Conservation (phyloP, 768 basidiomycete species). For the Clavulina sp. region DNA sequence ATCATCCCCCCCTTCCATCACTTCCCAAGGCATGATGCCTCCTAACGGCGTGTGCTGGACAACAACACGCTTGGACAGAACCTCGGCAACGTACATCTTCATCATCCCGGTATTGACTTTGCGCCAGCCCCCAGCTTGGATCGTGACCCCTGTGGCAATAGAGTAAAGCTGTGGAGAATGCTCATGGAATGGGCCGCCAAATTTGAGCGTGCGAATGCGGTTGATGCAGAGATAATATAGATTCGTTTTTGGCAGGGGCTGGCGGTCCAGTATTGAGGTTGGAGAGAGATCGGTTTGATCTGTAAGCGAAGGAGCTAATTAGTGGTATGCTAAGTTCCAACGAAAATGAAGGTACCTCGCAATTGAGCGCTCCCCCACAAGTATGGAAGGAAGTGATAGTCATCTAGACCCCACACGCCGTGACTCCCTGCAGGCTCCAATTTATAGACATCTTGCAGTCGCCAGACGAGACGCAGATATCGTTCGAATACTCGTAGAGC, state of each 20-base stretch:
- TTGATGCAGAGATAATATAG: slow-evolving; percentile 64
- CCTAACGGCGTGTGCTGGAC: slow-evolving; percentile 87
- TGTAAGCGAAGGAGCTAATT: background rate
- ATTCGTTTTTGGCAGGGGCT: slow-evolving; percentile 45
- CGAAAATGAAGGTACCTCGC: slow-evolving; percentile 32
- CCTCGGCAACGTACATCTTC: slow-evolving; percentile 97
- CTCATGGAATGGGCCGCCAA: slow-evolving; percentile 68
- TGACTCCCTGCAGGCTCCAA: slow-evolving; percentile 95
- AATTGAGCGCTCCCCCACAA: slow-evolving; percentile 85
- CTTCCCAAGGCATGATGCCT: slow-evolving; percentile 55
- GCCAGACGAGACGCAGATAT: slow-evolving; percentile 71
- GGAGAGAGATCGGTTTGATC: background rate
- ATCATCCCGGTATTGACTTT: slow-evolving; percentile 82
- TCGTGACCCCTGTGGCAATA: slow-evolving; percentile 75
- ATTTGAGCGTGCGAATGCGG: slow-evolving; percentile 65
- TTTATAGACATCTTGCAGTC: slow-evolving; percentile 70
- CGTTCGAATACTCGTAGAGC: slow-evolving; percentile 39
- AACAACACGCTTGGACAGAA: slow-evolving; percentile 86
- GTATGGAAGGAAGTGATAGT: slow-evolving; percentile 77
- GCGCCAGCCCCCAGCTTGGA: too few species aligned
- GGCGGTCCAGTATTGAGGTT: slow-evolving; percentile 27
- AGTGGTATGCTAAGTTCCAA: background rate
- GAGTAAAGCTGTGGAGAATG: slow-evolving; percentile 81
- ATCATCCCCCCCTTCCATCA: background rate
- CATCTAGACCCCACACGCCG: slow-evolving; percentile 96